Evolutionary conservation across 495 filamentous ascomycete species (phyloP).

Genomic region (Hypoxylon fuscum): DNA sequence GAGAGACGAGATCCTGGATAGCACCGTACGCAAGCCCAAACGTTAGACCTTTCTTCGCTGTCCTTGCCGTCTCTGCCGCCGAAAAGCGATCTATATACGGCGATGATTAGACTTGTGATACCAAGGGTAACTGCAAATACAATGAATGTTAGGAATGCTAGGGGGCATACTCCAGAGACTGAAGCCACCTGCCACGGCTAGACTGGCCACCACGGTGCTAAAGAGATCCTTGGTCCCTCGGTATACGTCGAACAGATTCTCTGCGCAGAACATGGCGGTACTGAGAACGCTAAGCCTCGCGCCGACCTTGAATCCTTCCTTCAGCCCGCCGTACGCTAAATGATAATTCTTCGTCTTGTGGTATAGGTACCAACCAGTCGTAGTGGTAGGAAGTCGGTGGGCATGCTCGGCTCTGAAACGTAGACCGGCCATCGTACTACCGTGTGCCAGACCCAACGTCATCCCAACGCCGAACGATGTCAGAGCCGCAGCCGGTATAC

Average conservation of each 20-base stretch:
- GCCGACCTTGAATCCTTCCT: slow-evolving; percentile 81
- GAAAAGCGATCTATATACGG: slow-evolving; percentile 75
- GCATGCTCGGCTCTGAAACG: slow-evolving; percentile 95
- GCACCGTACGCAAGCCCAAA: slow-evolving; percentile 84
- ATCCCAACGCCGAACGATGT: slow-evolving; percentile 72
- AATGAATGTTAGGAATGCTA: not conserved
- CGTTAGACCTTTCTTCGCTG: slow-evolving; percentile 79
- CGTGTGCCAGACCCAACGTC: slow-evolving; percentile 74
- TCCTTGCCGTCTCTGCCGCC: slow-evolving; percentile 81
- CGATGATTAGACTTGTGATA: slow-evolving; percentile 4
- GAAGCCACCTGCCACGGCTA: slow-evolving; percentile 84
- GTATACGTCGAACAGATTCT: slow-evolving; percentile 83
- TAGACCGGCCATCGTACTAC: slow-evolving; percentile 74
- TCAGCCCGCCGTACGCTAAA: slow-evolving; percentile 73
- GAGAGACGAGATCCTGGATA: slow-evolving; percentile 74
- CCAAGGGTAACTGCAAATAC: not conserved
- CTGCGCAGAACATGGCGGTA: slow-evolving; percentile 74
- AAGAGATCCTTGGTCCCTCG: slow-evolving; percentile 75
- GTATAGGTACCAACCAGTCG: slow-evolving; percentile 93
- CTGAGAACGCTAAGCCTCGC: slow-evolving; percentile 72
- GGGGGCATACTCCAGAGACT: slow-evolving; percentile 82
- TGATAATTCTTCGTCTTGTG: slow-evolving; percentile 98
- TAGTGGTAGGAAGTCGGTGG: slow-evolving; percentile 83
- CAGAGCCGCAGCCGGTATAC: slow-evolving; percentile 68
- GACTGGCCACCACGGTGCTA: slow-evolving; percentile 79